Base-by-base conservation (phyloP, 1,139 yeast species). In the Candida pseudoviswanathii region DNA sequence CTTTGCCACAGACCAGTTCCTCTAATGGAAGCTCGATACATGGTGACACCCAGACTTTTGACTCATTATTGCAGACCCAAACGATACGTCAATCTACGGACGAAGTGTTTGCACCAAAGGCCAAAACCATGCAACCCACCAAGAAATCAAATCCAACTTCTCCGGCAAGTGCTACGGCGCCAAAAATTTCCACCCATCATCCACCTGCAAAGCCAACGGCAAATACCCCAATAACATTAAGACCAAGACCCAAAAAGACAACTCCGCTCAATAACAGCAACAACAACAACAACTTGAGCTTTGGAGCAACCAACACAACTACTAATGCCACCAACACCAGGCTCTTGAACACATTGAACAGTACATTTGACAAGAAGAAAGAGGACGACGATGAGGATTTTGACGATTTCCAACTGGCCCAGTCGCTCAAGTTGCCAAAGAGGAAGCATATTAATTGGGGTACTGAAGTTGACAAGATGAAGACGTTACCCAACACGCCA, bases 31-130 rank as follows among this genome's bases (percentile, higher is more conserved):
- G 46, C 16, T 25, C 45, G n/a, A 31, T 11, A 27, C 41, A 37
- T n/a, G 36, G 27, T 29, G 40, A 49, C 11, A 44, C 42, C 21
- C 40, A 48, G 2, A 61, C 63, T 40, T 71, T 73, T 52, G 70
- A 66, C 43, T 58, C 73, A 2, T 62, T 75, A 46, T 65, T 75
- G 40, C 64, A 64, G 44, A 63, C 69, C 5, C 76, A 73, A 50
- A 55, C 62, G n/a, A 58, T 74, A 3, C 68, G 64, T 37, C 55
- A 54, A 31, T 40, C 43, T 22, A 51, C 46, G 26, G 54, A 52
- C 42, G 53, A 51, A 22, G 32, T 43, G 4, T 47, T 46, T 27
- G 59, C 54, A 4, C 59, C 59, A 7, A 51, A 49, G 42, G 27
- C 52, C 9, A 41, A 50, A 39, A 48, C 50, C 2, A 51, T 58